Evolutionary conservation across 305 asterid species (phyloP).

Genomic region (Fraxinus latifolia): DNA sequence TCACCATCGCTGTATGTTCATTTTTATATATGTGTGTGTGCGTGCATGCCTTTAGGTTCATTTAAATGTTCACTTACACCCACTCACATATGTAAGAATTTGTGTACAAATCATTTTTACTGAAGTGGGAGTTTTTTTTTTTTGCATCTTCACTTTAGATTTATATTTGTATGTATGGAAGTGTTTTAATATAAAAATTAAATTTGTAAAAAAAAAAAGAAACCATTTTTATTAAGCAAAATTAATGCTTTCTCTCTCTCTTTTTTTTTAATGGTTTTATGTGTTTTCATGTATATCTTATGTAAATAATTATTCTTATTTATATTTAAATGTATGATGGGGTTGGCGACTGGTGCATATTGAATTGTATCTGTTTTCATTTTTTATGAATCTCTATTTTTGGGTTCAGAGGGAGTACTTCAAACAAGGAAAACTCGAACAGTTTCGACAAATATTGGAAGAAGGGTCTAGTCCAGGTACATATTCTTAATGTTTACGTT

Average conservation of each 20-base stretch:
- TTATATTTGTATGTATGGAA: neutral
- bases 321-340: neutral
- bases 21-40: neutral
- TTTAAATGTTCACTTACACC: neutral
- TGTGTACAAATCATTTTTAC: neutral
- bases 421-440: slow-evolving; percentile 88
- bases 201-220: neutral
- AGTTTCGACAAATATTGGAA: slow-evolving; percentile 86
- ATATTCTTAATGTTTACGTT: slow-evolving; percentile 10
- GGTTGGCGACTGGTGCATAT: slow-evolving; percentile 12
- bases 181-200: neutral
- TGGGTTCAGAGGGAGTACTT: slow-evolving; percentile 90
- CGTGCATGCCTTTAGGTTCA: neutral
- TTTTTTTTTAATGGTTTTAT: neutral
- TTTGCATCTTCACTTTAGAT: neutral
- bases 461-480: slow-evolving; percentile 98
- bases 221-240: neutral
- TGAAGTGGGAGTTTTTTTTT: neutral
- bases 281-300: neutral
- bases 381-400: slow-evolving; percentile 11
- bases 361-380: neutral
- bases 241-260: neutral
- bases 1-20: slow-evolving; percentile 71
- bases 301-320: neutral
- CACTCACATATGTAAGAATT: neutral